Conservation (phyloP, 1,284 basidiomycete species). For the Mycosarcoma mackinlayi region DNA sequence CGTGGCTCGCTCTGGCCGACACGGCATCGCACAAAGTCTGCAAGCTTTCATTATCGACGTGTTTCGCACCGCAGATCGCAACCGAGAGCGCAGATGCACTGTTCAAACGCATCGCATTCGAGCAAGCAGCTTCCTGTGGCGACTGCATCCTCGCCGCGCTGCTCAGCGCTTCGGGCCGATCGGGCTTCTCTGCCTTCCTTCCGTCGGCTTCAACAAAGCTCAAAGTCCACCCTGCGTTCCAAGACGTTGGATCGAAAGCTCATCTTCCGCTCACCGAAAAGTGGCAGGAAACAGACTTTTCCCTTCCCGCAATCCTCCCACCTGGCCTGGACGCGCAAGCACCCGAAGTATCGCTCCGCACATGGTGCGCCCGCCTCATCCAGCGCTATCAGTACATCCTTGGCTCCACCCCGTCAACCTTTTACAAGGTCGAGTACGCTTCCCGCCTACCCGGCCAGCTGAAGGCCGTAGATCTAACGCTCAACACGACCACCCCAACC, state of each 20-base stretch:
- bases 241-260: slow-evolving; percentile 10
- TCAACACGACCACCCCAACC: slow-evolving; percentile 8
- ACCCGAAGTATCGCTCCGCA: slow-evolving; percentile 23
- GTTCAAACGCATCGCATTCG: slow-evolving; percentile 49
- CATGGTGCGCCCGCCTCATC: slow-evolving; percentile 40
- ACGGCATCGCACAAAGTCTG: slow-evolving; percentile 12
- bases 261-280: slow-evolving; percentile 40
- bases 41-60: slow-evolving; percentile 11
- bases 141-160: slow-evolving; percentile 48
- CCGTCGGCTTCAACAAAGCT: slow-evolving; percentile 17
- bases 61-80: slow-evolving; percentile 9
- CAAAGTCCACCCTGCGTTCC: not conserved
- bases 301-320: slow-evolving; percentile 20
- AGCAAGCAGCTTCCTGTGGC: slow-evolving; percentile 24
- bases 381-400: slow-evolving; percentile 43
- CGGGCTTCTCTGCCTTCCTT: slow-evolving; percentile 38
- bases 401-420: slow-evolving; percentile 36
- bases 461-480: slow-evolving; percentile 22
- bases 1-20: slow-evolving; percentile 2
- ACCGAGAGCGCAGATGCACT: slow-evolving; percentile 26
- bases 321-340: not conserved
- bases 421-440: slow-evolving; percentile 49
- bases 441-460: slow-evolving; percentile 25
- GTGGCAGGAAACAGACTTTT: slow-evolving; percentile 36
- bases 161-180: slow-evolving; percentile 27